Base-by-base conservation (phyloP, 2,329 filamentous ascomycete genomes). In the Talaromyces sp. region DNA sequence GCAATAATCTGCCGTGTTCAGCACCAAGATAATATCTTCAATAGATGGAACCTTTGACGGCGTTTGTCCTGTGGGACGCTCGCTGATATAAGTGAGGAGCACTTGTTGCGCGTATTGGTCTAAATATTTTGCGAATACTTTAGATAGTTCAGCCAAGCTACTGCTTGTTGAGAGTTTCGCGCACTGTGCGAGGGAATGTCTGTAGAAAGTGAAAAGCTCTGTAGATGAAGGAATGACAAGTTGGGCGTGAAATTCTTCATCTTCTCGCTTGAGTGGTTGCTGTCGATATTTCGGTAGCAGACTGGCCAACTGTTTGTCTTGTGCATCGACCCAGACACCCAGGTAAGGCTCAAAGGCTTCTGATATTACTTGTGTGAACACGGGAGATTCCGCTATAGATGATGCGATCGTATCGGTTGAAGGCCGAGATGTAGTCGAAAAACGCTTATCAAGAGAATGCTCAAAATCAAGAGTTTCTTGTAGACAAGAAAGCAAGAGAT, bases 1-100 rank as follows among this genome's bases (percentile, higher is more conserved):
- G 84, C 95, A 99, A 74, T 98, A 99, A 71, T 99, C 95, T 0
- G 95, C 93, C 1, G 95, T 98, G 72, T 99, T 99, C 54, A 99
- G 81, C 1, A 98, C 92, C 3, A 96, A 80, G 14, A 97, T 84
- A 3, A 90, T 84, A 64, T 96, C 89, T 68, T 96, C 87, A 2
- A 95, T 64, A 7, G 74, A 73, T 1, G 78, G 76, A n/a, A 73
- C 67, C 56, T 73, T 77, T 0, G 84, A 84, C 1, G 84, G 82
- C 2, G 80, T 82, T 61, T 81, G 78, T 64, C 82, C 68, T 70
- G 82, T 74, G 66, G 82, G 65, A 73, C 86, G 69, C 76, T 89
- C 85, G 31, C 82, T 83, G 19, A 89, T 80, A 63, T 89, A 88
- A 64, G 88, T 84, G 17, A 96, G 83, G 7, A 99, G 81, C 2